Evolutionary conservation across 306 rosid species (phyloP), one percentile per base, ranked within the genome.

Genomic region (Prunus padus): DNA sequence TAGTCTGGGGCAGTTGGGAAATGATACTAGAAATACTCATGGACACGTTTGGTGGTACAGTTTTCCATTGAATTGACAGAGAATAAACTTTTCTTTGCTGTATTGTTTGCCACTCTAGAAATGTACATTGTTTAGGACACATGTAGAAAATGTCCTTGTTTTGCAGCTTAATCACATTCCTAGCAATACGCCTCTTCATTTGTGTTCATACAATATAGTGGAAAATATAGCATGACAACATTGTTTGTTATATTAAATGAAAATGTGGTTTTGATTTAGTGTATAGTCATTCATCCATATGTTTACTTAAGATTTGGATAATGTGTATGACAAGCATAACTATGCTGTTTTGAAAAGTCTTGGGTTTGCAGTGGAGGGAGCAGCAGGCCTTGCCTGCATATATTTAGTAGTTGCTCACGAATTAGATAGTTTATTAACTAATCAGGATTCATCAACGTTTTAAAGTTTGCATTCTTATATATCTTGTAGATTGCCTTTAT

Each of bases 401-500:
- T 31, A 13, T n/a, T 6, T 11, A 30, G 70, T 31, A 14, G 40
- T 75, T 49, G 26, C 65, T 76, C n/a, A 42, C 14, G 46, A 18
- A 11, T 55, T 54, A 11, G 65, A 28, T 67, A 12, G 54, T 67
- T 14, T 25, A 10, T 67, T 42, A 9, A 5, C n/a, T 73, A 33
- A 33, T 63, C 7, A 46, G 46, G n/a, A 45, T 23, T 9, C n/a
- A 44, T 22, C 3, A 22, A 19, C 45, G 18, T 25, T 31, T 42
- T 15, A 40, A 15, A 72, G 60, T 52, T 67, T 37, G 45, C 20
- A 10, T 76, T 75, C 82, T 71, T 25, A 25, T 61, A 63, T 76
- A 66, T 74, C 50, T 84, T 90, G 91, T 96, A 96, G 99, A 84
- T 81, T 83, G 82, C 97, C 97, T 75, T 81, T 96, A 60, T 92